These are phyloP conservation scores for Trichophyton equinum DNA, from an alignment of 2,329 filamentous ascomycete species.

Conservation along the genomic window DNA sequence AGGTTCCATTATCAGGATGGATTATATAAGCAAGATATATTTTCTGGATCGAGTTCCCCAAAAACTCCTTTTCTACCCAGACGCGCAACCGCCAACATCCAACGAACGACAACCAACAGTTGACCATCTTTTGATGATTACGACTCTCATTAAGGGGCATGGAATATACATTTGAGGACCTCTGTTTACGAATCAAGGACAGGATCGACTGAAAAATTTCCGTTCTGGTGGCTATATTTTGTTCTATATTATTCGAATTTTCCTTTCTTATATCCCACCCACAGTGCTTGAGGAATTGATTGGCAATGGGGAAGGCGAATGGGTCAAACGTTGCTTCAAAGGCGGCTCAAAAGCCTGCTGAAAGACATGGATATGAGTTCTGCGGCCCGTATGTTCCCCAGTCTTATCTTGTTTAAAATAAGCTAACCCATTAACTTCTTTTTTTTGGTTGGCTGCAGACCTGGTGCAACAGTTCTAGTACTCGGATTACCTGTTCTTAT, in stretches of 20 bases:
- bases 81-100: no score
- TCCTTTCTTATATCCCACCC: no score
- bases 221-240: no score
- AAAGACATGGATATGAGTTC: slow-evolving; percentile 31
- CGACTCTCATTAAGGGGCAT: not conserved
- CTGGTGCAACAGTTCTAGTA: slow-evolving; percentile 48
- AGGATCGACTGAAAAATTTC: not conserved
- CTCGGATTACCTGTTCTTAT: slow-evolving; percentile 67
- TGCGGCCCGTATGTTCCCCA: slow-evolving; percentile 30
- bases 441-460: not conserved
- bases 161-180: not conserved
- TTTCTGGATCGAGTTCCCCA: not conserved
- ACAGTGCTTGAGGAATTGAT: not conserved
- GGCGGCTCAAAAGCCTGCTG: not conserved
- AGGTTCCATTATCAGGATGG: not conserved
- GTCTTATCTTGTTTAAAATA: not conserved
- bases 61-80: not conserved
- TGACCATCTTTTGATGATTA: not conserved
- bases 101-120: not conserved
- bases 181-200: not conserved
- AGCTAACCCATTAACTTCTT: slow-evolving; percentile 10
- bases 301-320: not conserved
- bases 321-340: not conserved
- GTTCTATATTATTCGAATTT: no score
- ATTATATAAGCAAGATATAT: not conserved